Percentiles rank a stretch among this genome's conserved stretches.
phyloP scores from a whole-genome alignment of 768 basidiomycete species.

The Mycena venus region DNA sequence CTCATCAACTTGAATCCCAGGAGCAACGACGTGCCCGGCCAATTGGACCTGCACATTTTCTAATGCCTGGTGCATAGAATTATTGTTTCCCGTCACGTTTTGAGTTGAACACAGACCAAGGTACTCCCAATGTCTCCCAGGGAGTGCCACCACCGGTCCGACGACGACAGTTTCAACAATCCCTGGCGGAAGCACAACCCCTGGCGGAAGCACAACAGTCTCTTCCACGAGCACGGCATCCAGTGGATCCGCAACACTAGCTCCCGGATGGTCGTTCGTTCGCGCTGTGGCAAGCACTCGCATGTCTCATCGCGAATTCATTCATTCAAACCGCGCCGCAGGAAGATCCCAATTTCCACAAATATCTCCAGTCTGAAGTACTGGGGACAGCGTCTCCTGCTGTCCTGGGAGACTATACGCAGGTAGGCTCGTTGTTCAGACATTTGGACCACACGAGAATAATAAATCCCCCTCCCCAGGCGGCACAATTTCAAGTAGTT shows the following conservation, averaged over 20 bases:
- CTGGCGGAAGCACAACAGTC: constrained; percentile 31
- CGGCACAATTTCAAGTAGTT: constrained; percentile 70
- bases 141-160: constrained; percentile 45
- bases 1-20: neutral
- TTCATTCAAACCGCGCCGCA: constrained; percentile 32
- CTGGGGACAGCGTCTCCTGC: constrained; percentile 58
- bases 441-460: too few relatives aligned
- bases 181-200: constrained; percentile 20
- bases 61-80: constrained; percentile 1
- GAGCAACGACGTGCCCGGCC: constrained; percentile 26
- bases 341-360: constrained; percentile 72
- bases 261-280: constrained; percentile 67
- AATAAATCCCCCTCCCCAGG: too few relatives aligned
- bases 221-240: constrained; percentile 46
- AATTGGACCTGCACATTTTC: constrained; percentile 11
- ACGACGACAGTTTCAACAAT: constrained; percentile 37
- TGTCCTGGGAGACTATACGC: constrained; percentile 65
- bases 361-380: constrained; percentile 69
- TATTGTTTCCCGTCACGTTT: neutral
- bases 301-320: neutral
- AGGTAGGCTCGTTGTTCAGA: too few relatives aligned
- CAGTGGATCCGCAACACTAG: constrained; percentile 57
- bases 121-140: constrained; percentile 24
- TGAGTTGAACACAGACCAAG: neutral
- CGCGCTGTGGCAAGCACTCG: constrained; percentile 62